phyloP scores from a whole-genome alignment of 768 basidiomycete genomes.

The Phanerochaete sordida region DNA sequence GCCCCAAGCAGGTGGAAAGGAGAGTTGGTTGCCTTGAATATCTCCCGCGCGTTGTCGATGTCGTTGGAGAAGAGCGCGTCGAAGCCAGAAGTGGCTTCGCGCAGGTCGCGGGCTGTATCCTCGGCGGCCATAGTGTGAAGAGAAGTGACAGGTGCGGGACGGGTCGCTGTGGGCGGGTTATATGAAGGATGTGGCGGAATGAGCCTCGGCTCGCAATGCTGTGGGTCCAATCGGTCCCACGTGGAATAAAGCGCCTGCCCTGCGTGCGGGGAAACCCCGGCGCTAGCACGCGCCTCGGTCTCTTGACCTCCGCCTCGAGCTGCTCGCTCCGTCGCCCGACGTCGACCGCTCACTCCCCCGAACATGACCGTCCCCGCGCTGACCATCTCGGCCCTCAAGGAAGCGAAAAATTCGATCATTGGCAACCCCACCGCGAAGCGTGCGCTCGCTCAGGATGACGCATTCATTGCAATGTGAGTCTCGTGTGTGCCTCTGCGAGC shows the following conservation, averaged over 20 bases:
- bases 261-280: background rate
- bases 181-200: background rate
- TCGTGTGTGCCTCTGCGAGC: background rate
- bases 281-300: background rate
- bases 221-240: slow-evolving; percentile 3
- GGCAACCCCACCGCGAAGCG: slow-evolving; percentile 76
- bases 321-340: background rate
- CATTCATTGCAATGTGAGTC: slow-evolving; percentile 53
- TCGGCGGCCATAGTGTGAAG: slow-evolving; percentile 5
- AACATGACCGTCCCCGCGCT: slow-evolving; percentile 26
- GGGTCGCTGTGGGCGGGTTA: background rate
- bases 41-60: slow-evolving; percentile 46
- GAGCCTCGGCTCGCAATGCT: background rate
- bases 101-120: slow-evolving; percentile 29
- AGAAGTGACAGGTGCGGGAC: background rate
- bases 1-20: slow-evolving; percentile 73
- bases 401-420: slow-evolving; percentile 72
- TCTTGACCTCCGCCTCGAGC: background rate
- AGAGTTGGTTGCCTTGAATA: slow-evolving; percentile 49
- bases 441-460: slow-evolving; percentile 50
- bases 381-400: slow-evolving; percentile 48
- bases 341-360: background rate
- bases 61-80: slow-evolving; percentile 69
- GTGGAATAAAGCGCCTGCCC: background rate
- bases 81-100: slow-evolving; percentile 49